A percentile compares a stretch with the other conserved stretches of the same genome.
Evolutionary conservation across 2,329 filamentous ascomycete genomes (phyloP).

Genomic region (Phaeomoniella chlamydospora): DNA sequence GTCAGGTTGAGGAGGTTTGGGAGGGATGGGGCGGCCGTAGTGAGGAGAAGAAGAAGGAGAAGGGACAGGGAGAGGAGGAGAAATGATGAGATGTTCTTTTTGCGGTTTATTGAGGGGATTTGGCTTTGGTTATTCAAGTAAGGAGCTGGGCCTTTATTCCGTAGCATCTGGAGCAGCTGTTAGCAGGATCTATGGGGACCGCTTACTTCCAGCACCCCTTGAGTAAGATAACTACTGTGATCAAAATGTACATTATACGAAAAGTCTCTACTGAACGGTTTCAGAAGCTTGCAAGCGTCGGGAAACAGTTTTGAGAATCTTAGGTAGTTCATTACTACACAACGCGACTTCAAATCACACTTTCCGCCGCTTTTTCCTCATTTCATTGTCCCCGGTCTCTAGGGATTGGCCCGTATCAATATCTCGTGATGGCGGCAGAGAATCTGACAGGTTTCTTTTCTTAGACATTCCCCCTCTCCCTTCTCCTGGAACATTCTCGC

Average conservation of each 20-base stretch:
- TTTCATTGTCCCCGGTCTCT: too few species aligned
- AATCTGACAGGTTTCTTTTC: too few species aligned
- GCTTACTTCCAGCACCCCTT: neutral
- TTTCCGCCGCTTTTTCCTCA: neutral
- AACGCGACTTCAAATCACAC: constrained; percentile 18
- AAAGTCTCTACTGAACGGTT: neutral
- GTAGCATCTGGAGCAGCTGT: too few species aligned
- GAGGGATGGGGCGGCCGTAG: neutral
- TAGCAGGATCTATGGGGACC: neutral
- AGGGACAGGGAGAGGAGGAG: constrained; percentile 4
- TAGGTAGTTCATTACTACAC: constrained; percentile 19
- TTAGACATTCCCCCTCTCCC: too few species aligned
- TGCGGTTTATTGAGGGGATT: constrained; percentile 3
- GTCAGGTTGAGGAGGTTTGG: neutral
- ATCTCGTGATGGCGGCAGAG: too few species aligned
- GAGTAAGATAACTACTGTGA: neutral
- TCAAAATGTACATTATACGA: neutral
- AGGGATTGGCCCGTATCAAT: too few species aligned
- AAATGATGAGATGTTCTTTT: neutral
- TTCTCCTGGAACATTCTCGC: too few species aligned
- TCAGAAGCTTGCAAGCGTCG: neutral
- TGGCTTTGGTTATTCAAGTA: neutral
- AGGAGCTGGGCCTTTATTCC: neutral
- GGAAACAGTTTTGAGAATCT: neutral
- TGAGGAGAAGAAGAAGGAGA: constrained; percentile 2